Conservation (phyloP, 352 stramenopile species). For the Phytophthora multivora region DNA sequence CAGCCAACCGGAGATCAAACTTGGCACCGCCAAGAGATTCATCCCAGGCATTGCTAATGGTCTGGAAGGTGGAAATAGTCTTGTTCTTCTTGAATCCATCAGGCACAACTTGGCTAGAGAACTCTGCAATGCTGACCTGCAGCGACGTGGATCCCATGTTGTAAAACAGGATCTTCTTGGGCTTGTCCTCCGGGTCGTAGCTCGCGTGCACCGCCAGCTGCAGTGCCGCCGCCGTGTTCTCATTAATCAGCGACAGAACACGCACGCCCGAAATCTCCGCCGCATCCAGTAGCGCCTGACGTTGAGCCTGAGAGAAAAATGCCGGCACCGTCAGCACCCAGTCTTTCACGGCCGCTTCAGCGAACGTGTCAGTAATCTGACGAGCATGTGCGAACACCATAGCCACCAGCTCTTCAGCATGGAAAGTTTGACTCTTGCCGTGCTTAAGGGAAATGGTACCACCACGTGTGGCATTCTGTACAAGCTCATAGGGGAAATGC, state of each 20-base stretch:
- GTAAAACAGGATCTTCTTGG: constrained; percentile 96
- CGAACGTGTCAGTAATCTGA: constrained; percentile 78
- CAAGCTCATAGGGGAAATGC: constrained; percentile 83
- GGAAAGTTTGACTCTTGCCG: constrained; percentile 70
- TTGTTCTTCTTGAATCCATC: constrained; percentile 93
- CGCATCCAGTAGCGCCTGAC: constrained; percentile 93
- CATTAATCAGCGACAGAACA: constrained; percentile 96
- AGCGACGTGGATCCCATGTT: constrained; percentile 95
- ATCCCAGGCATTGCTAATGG: constrained; percentile 95
- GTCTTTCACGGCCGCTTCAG: constrained; percentile 84
- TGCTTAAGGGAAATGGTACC: constrained; percentile 68
- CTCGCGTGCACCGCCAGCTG: constrained; percentile 96
- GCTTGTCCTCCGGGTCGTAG: constrained; percentile 65
- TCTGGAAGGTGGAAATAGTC: constrained; percentile 90
- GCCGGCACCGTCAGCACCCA: constrained; percentile 96
- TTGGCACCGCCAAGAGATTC: constrained; percentile 89
- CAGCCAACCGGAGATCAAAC: constrained; percentile 93
- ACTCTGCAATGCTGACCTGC: constrained; percentile 90
- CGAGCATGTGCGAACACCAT: constrained; percentile 96
- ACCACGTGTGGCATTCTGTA: constrained; percentile 82
- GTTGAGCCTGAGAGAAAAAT: constrained; percentile 96
- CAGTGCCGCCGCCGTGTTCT: constrained; percentile 97
- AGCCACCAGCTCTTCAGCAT: constrained; percentile 94
- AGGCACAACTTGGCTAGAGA: constrained; percentile 83
- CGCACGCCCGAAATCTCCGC: constrained; percentile 95